A percentile compares a stretch with the other conserved stretches of the same genome.
These are phyloP conservation scores for Plenodomus biglobosus DNA, from an alignment of 2,329 filamentous ascomycete species.

Conservation along the genomic window DNA sequence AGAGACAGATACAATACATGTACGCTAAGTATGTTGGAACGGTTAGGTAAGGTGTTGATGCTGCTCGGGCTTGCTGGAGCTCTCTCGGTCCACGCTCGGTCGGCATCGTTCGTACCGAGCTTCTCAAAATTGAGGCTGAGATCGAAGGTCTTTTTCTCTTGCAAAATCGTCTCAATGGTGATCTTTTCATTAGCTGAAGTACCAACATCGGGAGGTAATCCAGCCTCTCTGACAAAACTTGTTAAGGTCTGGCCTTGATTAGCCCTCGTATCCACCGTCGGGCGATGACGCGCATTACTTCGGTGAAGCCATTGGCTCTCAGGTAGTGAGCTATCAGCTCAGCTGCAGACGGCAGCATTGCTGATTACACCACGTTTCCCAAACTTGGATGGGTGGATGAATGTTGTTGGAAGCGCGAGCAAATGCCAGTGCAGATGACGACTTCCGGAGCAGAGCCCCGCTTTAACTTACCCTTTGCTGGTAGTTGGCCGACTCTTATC, in stretches of 20 bases:
- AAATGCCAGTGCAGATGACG: too few species aligned
- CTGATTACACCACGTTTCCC: not conserved
- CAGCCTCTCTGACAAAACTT: slow-evolving; percentile 61
- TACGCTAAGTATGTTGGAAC: slow-evolving; percentile 57
- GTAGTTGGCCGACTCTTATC: not conserved
- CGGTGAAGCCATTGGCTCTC: slow-evolving; percentile 44
- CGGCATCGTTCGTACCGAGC: slow-evolving; percentile 49
- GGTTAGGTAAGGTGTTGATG: slow-evolving; percentile 49
- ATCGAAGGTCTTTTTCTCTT: slow-evolving; percentile 63
- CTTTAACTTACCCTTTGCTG: too few species aligned
- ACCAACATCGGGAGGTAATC: slow-evolving; percentile 55
- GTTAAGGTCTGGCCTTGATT: slow-evolving; percentile 53
- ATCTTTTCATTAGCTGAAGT: slow-evolving; percentile 47
- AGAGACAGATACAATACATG: slow-evolving; percentile 46
- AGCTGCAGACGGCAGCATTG: slow-evolving; percentile 43
- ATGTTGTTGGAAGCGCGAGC: not conserved
- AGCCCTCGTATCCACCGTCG: slow-evolving; percentile 2
- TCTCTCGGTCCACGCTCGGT: slow-evolving; percentile 49
- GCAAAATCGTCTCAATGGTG: slow-evolving; percentile 61
- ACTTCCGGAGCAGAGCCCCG: too few species aligned
- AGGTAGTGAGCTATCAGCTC: slow-evolving; percentile 49
- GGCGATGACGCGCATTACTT: slow-evolving; percentile 34
- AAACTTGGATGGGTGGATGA: too few species aligned
- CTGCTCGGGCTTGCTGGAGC: slow-evolving; percentile 51
- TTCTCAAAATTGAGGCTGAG: slow-evolving; percentile 59